Evolutionary conservation across 306 rosid genomes (phyloP).

Genomic region (Glycine soja): DNA sequence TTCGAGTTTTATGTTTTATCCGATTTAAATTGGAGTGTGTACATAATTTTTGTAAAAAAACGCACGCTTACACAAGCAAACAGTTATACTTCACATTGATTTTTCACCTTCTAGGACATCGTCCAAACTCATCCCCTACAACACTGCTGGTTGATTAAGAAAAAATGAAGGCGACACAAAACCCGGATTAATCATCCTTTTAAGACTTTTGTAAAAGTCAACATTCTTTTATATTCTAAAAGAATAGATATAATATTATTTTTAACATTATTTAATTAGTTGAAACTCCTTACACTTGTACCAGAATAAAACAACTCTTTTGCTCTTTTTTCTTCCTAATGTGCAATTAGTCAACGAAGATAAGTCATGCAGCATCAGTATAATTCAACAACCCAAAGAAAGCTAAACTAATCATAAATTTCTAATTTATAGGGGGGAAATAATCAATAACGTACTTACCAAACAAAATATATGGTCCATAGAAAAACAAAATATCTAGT

Average conservation of each 20-base stretch:
- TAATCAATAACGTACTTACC: neutral
- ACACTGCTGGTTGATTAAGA: neutral
- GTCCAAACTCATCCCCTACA: neutral
- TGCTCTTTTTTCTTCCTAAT: neutral
- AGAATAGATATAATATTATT: neutral
- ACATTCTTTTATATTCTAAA: neutral
- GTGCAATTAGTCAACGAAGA: neutral
- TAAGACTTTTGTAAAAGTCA: neutral
- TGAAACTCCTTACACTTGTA: neutral
- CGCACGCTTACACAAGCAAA: neutral
- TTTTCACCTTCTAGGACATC: neutral
- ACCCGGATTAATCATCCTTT: neutral
- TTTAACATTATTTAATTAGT: neutral
- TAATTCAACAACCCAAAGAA: neutral
- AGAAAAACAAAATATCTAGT: neutral
- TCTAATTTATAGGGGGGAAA: neutral
- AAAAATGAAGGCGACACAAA: neutral
- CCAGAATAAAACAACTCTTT: slow-evolving; percentile 4
- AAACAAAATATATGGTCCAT: neutral
- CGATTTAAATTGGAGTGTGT: neutral
- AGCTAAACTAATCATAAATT: neutral
- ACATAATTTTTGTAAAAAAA: neutral
- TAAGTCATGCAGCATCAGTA: neutral
- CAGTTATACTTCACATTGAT: neutral
- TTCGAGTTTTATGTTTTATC: no score